These are phyloP conservation scores for Tricholoma furcatifolium DNA, from an alignment of 768 basidiomycete species.

Conservation along the genomic window DNA sequence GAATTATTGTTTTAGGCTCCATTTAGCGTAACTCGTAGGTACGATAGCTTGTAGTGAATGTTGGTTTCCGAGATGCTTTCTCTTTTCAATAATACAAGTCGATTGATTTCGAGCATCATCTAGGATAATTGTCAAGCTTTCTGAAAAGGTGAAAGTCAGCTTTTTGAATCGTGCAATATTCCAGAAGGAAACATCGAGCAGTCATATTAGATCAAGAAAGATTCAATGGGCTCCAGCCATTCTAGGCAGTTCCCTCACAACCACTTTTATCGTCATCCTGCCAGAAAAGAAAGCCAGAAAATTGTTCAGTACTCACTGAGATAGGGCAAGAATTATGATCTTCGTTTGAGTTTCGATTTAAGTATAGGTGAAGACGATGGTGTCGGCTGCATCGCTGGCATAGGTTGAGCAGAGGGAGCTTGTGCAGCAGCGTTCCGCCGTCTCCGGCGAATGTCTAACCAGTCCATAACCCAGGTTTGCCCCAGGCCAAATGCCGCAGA, in stretches of 20 bases:
- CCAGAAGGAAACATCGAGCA: conserved; percentile 8
- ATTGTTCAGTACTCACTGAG: conserved; percentile 19
- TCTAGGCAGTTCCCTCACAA: conserved; percentile 61
- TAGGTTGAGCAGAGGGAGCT: conserved; percentile 3
- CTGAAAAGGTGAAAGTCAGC: neutral
- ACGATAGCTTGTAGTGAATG: conserved; percentile 8
- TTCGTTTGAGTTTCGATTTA: conserved; percentile 6
- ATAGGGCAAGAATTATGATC: conserved; percentile 2
- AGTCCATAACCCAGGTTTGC: conserved; percentile 75
- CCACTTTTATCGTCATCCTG: conserved; percentile 76
- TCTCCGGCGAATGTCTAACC: conserved; percentile 48
- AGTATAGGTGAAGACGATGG: neutral
- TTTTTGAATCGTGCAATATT: neutral
- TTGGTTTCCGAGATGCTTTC: neutral
- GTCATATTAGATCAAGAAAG: conserved; percentile 95
- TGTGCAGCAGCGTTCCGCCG: conserved; percentile 13
- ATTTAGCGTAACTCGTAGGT: conserved; percentile 5
- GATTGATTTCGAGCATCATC: neutral
- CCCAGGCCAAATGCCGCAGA: conserved; percentile 73
- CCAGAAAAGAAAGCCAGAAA: conserved; percentile 4
- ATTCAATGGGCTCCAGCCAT: conserved; percentile 54
- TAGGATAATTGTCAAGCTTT: neutral
- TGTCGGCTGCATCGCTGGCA: neutral
- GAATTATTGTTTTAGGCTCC: conserved; percentile 11
- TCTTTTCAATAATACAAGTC: neutral